A percentile compares a stretch with the other conserved stretches of the same genome.
Conservation (phyloP, 495 filamentous ascomycete genomes). For the Tetracladium setigerum region DNA sequence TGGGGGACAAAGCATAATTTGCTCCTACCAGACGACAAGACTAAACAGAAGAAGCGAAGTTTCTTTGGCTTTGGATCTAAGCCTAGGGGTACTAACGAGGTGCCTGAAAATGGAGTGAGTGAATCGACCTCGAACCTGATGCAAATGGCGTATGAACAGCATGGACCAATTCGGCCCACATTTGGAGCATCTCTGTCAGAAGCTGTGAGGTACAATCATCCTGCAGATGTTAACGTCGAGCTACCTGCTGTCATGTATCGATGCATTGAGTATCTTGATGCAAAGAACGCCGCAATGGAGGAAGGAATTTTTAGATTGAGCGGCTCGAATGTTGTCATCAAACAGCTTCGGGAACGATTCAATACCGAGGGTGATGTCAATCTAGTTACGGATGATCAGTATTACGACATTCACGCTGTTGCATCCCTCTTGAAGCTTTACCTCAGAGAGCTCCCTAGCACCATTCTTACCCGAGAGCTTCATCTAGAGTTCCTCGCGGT, state of each 20-base stretch:
- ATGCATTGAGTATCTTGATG: slow-evolving; percentile 86
- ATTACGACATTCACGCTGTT: slow-evolving; percentile 93
- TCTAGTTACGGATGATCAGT: slow-evolving; percentile 71
- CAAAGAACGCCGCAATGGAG: slow-evolving; percentile 73
- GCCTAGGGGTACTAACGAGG: slow-evolving; percentile 34
- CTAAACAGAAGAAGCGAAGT: slow-evolving; percentile 78
- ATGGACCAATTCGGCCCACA: slow-evolving; percentile 57
- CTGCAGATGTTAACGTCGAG: slow-evolving; percentile 59
- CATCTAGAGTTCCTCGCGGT: slow-evolving; percentile 83
- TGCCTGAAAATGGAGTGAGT: slow-evolving; percentile 18
- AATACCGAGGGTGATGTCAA: slow-evolving; percentile 93
- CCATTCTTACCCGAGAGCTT: slow-evolving; percentile 83
- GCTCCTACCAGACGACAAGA: slow-evolving; percentile 51
- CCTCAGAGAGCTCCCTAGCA: slow-evolving; percentile 82
- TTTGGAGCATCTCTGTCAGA: slow-evolving; percentile 86
- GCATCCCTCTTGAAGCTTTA: slow-evolving; percentile 93
- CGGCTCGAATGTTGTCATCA: slow-evolving; percentile 90
- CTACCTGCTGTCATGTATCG: slow-evolving; percentile 95
- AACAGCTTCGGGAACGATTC: slow-evolving; percentile 81
- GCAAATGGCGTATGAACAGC: slow-evolving; percentile 36
- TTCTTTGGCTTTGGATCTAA: slow-evolving; percentile 83
- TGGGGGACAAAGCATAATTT: slow-evolving; percentile 70
- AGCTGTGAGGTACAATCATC: slow-evolving; percentile 73
- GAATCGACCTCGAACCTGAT: slow-evolving; percentile 29
- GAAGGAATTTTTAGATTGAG: slow-evolving; percentile 96